phyloP scores from a whole-genome alignment of 345 rosid genomes.

The Carallia pectinifolia region DNA sequence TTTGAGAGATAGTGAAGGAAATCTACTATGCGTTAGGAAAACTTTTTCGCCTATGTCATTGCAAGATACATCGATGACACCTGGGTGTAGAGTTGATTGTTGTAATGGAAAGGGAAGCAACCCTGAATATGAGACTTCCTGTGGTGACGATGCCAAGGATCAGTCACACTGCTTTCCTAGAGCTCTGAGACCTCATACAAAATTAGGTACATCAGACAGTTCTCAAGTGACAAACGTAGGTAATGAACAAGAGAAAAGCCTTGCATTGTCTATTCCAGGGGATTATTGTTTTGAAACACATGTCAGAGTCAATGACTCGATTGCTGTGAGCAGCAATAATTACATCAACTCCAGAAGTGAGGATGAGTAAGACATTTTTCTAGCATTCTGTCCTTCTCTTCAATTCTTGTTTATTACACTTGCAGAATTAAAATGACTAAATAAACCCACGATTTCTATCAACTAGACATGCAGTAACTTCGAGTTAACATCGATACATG shows the following conservation, averaged over 20 bases:
- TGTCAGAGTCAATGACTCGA: slow-evolving; percentile 21
- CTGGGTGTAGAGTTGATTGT: slow-evolving; percentile 27
- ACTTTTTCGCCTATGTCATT: slow-evolving; percentile 36
- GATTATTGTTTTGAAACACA: slow-evolving; percentile 24
- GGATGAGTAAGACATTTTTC: slow-evolving; percentile 35
- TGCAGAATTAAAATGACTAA: not conserved
- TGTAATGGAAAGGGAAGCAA: slow-evolving; percentile 27
- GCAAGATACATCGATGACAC: slow-evolving; percentile 25
- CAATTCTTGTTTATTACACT: not conserved
- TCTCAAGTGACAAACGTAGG: slow-evolving; percentile 15
- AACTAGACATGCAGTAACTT: not conserved
- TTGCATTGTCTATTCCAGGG: slow-evolving; percentile 32
- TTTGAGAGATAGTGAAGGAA: slow-evolving; percentile 73
- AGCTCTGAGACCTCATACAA: slow-evolving; percentile 34
- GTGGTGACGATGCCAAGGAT: slow-evolving; percentile 30
- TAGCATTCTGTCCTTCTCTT: slow-evolving; percentile 4
- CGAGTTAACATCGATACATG: not conserved
- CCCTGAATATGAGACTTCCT: slow-evolving; percentile 12
- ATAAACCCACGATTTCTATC: not conserved
- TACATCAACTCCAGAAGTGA: slow-evolving; percentile 21
- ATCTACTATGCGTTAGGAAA: slow-evolving; percentile 53
- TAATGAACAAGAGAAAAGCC: slow-evolving; percentile 31
- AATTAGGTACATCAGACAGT: slow-evolving; percentile 15
- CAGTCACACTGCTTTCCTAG: slow-evolving; percentile 45
- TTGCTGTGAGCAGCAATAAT: slow-evolving; percentile 17